Evolutionary conservation across 768 basidiomycete genomes (phyloP), one percentile per base, ranked within the genome.

Genomic region (Porphyrellus cyaneotinctus): DNA sequence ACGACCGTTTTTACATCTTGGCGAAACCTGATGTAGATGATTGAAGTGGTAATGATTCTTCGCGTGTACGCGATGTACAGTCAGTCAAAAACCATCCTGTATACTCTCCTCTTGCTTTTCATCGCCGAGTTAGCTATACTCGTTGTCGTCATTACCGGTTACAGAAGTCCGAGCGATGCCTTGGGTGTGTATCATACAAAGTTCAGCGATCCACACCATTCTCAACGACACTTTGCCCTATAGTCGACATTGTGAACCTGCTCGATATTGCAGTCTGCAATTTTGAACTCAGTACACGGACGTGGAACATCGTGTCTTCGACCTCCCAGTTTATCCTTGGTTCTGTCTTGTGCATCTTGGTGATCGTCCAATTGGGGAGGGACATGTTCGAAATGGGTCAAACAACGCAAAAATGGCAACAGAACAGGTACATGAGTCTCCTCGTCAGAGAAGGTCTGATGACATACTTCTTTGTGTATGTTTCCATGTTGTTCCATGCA

Each of bases 31-130:
- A 43, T n/a, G n/a, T 31, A 4, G 18, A 35, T 20, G 49, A 43
- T 36, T 8, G 26, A 11, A 43, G 49, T 43, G 32, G 24, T 43
- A 17, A 50, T 43, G 41, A 10, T 51, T 9, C 41, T 51, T n/a
- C 46, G 46, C 6, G 46, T 38, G 11, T 47, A 47, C 9, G 39
- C 47, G 3, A 28, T 47, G 18, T 43, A 47, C 17, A 47, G 43
- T 36, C 39, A 24, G 18, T 54, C 53, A 17, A 46, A 18, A 43
- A 35, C 51, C 20, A 35, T 51, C 28, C 49, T 55, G 5, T 18
- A 18, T 8, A 8, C 31, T 12, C 54, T 55, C 12, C 49, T 55
- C 12, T 32, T 47, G 35, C 18, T 52, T 4, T 56, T 47, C 33
- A 12, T 38, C 5, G 2, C 46, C 1, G 22, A 42, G 24, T 6